These are phyloP conservation scores for Aurantiochytrium sp. DNA, from an alignment of 108 stramenopile genomes.

Conservation along the genomic window DNA sequence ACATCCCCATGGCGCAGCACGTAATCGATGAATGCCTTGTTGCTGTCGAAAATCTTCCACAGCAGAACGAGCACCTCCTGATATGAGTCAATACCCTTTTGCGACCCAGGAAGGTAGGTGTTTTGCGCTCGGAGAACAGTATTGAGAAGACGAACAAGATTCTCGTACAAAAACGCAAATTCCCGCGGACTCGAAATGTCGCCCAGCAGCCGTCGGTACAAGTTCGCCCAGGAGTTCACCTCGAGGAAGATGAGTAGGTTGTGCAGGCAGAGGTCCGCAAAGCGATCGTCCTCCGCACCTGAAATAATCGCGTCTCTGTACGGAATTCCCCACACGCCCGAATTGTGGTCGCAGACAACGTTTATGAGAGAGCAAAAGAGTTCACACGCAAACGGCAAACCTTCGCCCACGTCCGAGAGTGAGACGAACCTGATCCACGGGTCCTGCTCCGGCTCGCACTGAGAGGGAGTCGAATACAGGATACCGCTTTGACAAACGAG, in stretches of 20 bases:
- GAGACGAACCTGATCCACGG: constrained; percentile 78
- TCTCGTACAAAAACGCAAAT: constrained; percentile 68
- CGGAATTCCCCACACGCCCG: constrained; percentile 58
- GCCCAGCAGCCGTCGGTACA: constrained; percentile 72
- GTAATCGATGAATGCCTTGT: constrained; percentile 74
- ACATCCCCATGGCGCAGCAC: constrained; percentile 38
- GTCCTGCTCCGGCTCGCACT: constrained; percentile 73
- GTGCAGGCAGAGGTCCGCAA: constrained; percentile 76
- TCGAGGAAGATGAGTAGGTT: constrained; percentile 73
- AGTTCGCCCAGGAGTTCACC: constrained; percentile 57
- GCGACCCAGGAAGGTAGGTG: constrained; percentile 64
- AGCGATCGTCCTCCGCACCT: constrained; percentile 53
- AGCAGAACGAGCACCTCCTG: constrained; percentile 89
- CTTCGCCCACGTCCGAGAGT: constrained; percentile 58
- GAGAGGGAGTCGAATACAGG: constrained; percentile 70
- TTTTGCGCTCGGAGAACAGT: constrained; percentile 70
- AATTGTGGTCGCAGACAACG: constrained; percentile 74
- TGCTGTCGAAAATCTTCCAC: constrained; percentile 93
- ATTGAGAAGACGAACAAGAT: constrained; percentile 71
- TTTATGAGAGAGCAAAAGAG: constrained; percentile 86
- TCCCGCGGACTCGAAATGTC: constrained; percentile 62
- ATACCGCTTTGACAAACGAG: constrained; percentile 78
- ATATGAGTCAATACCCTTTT: constrained; percentile 66
- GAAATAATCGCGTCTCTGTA: constrained; percentile 52
- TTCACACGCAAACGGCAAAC: constrained; percentile 71